Conservation (phyloP, 179 eudicot genomes). For the Spergularia azorica region DNA sequence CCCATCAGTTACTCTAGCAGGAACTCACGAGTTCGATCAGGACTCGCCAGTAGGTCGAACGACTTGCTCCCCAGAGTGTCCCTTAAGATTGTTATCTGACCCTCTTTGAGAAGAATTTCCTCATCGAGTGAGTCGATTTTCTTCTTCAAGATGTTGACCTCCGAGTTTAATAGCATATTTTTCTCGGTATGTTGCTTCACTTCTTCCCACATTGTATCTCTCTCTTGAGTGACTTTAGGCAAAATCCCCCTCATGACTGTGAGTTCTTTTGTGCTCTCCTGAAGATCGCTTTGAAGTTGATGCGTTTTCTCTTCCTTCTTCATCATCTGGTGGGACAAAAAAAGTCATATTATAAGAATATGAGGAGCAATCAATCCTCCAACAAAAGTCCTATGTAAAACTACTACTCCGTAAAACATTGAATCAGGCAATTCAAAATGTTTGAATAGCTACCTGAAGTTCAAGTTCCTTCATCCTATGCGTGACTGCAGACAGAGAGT, state of each 20-base stretch:
- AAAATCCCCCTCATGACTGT: slow-evolving; percentile 47
- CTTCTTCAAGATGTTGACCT: slow-evolving; percentile 67
- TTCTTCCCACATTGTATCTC: slow-evolving; percentile 86
- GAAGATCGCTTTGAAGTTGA: slow-evolving; percentile 54
- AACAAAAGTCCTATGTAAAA: background rate
- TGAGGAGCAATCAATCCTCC: background rate
- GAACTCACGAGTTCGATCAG: slow-evolving; percentile 34
- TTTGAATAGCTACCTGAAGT: slow-evolving; percentile 55
- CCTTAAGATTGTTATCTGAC: slow-evolving; percentile 79
- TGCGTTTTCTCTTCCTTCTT: slow-evolving; percentile 72
- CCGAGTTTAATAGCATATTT: slow-evolving; percentile 75
- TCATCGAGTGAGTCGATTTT: slow-evolving; percentile 80
- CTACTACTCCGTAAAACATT: background rate
- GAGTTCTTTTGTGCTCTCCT: slow-evolving; percentile 72
- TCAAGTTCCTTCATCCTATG: slow-evolving; percentile 88
- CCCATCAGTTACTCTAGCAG: slow-evolving; percentile 22
- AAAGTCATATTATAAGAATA: background rate
- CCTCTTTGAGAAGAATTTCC: slow-evolving; percentile 86
- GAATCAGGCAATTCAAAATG: background rate
- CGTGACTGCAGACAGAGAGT: slow-evolving; percentile 63
- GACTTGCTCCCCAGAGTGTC: slow-evolving; percentile 66
- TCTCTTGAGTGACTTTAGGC: slow-evolving; percentile 76
- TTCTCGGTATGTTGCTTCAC: slow-evolving; percentile 71
- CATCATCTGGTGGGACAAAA: slow-evolving; percentile 46
- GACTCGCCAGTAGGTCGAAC: slow-evolving; percentile 67